A percentile compares a stretch with the other conserved stretches of the same genome.
phyloP scores from a whole-genome alignment of 495 filamentous ascomycete genomes.

The Chlorociboria aeruginascens region DNA sequence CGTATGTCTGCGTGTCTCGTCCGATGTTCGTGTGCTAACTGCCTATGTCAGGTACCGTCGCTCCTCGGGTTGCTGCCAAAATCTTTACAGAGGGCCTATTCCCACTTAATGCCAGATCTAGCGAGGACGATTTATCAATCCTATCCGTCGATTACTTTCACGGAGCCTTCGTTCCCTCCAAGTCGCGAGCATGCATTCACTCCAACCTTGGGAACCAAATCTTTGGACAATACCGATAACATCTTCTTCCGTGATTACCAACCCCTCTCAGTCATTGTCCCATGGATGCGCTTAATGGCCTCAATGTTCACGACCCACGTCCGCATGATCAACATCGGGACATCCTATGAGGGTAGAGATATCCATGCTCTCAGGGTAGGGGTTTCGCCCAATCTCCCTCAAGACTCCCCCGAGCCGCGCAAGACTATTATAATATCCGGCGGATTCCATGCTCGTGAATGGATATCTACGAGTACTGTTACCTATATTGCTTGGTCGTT shows the following conservation, averaged over 20 bases:
- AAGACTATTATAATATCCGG: slow-evolving; percentile 78
- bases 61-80: slow-evolving; percentile 70
- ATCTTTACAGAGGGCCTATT: slow-evolving; percentile 61
- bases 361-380: slow-evolving; percentile 79
- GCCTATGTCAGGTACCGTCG: slow-evolving; percentile 45
- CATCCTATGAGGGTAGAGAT: slow-evolving; percentile 74
- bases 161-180: slow-evolving; percentile 8
- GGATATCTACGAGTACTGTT: slow-evolving; percentile 91
- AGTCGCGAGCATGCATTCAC: slow-evolving; percentile 13
- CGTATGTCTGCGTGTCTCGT: slow-evolving; percentile 31
- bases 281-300: slow-evolving; percentile 82
- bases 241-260: slow-evolving; percentile 87
- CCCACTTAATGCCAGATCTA: slow-evolving; percentile 69
- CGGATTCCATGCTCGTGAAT: slow-evolving; percentile 85
- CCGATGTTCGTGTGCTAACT: slow-evolving; percentile 2
- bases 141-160: slow-evolving; percentile 39
- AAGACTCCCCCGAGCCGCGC: slow-evolving; percentile 31
- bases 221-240: slow-evolving; percentile 26
- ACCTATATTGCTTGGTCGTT: slow-evolving; percentile 84
- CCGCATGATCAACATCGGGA: slow-evolving; percentile 60
- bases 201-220: slow-evolving; percentile 22
- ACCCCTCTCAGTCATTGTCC: slow-evolving; percentile 60
- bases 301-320: slow-evolving; percentile 80
- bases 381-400: slow-evolving; percentile 33
- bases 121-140: slow-evolving; percentile 65